Base-by-base conservation (phyloP, 108 stramenopile genomes). In the Pseudonitzschia delicatissima region DNA sequence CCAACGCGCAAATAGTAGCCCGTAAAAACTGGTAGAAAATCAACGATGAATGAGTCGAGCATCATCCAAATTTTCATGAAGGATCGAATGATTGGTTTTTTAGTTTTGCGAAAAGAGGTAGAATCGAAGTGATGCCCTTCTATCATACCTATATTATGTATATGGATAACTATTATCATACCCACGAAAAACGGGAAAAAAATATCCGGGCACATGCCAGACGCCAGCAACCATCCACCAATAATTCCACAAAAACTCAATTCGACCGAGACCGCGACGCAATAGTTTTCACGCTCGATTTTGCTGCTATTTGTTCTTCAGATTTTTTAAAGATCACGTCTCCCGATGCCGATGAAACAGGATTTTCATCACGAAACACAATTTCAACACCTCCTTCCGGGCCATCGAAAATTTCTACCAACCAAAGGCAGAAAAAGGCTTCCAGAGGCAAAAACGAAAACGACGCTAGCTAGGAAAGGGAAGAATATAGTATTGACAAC, bases 91-190 rank as follows among this genome's bases (percentile, higher is more conserved):
- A 42, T 15, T 42, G 15, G 11, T 42, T 42, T 42, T 42, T 42
- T 42, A 42, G 40, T 42, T 42, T 42, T 42, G 40, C 40, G 40
- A 42, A 42, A 42, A 42, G 40, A 11, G 40, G 40, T 42, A 42
- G 13, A 42, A 42, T 15, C 0, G 13, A 42, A 42, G 40, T 42
- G 13, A 42, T 42, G 15, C 40, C 13, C 15, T 15, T 42, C 13
- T 42, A 42, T 15, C 13, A 15, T 42, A 42, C 15, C 13, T 42
- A 42, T 42, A 11, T 42, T 15, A 11, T 42, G 15, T 42, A 42
- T 42, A 42, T 42, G 15, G 40, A n/a, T 42, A 42, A 11, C 13
- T 42, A 42, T 11, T 42, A 15, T 15, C 15, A 42, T 42, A 42
- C 40, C 11, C 13, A 15, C 15, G 40, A 42, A 42, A 15, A 11